Evolutionary conservation across 371 early-diverging fungal genomes (phyloP), one percentile per base, ranked within the genome.

Genomic region (Cokeromyces recurvatus): DNA sequence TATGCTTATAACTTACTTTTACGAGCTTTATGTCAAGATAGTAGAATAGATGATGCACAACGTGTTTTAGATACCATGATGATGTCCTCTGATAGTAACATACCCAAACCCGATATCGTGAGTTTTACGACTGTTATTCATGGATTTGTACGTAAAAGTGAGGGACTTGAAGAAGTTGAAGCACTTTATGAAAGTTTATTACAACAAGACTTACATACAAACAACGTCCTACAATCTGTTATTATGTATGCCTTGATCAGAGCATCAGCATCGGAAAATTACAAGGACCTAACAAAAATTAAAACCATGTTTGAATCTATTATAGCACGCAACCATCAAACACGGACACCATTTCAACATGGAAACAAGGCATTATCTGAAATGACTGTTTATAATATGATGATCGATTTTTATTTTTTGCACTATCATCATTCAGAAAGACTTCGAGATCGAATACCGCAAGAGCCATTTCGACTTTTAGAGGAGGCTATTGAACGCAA

Each of bases 371-470:
- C 36, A 8, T 25, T 62, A 4, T 23, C 48, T 11, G 50, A 54
- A 3, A 50, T 68, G 12, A 43, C 35, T 8, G 25, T 66, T 15
- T 70, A 74, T 35, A 71, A 71, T 36, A 57, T 64, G 43, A 68
- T 74, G 68, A 70, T 74, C 42, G 63, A 74, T 32, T 66, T 56
- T 17, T 71, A 68, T 38, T 71, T 70, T 42, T 36, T 61, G 15
- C 54, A 66, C 38, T 44, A 59, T n/a, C 55, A 55, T 44, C 34
- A 57, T 9, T 51, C 53, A 19, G 37, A 56, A 9, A 23, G 15
- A 32, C n/a, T 35, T 39, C 45, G 11, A 24, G 14, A 46, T 21
- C 38, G 23, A 4, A 35, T 41, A 24, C 72, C 55, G 4, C 29
- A 40, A 11, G 46, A 59, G 32, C 51, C 53, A 0, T 62, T 60